Conservation (phyloP, 768 basidiomycete species). For the Strobilomyces echinocephalus region DNA sequence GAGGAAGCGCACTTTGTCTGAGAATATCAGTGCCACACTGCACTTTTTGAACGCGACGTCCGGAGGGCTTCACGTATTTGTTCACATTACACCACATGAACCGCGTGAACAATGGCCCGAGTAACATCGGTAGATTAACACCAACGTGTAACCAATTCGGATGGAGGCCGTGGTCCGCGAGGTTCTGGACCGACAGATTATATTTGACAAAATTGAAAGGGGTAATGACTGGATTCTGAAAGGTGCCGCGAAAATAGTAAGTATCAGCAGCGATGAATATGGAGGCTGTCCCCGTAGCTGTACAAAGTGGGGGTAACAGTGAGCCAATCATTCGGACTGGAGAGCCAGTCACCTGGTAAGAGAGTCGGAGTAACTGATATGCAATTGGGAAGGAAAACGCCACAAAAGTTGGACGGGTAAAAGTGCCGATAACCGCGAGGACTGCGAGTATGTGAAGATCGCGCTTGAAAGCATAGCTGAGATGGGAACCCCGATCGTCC, state of each 20-base stretch:
- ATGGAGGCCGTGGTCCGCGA: constrained; percentile 37
- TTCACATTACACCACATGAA: constrained; percentile 11
- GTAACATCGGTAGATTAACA: constrained; percentile 38
- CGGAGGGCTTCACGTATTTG: constrained; percentile 1
- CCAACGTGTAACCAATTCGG: constrained; percentile 37
- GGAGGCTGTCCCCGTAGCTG: constrained; percentile 12
- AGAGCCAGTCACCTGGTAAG: constrained; percentile 11
- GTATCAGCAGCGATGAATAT: constrained; percentile 29
- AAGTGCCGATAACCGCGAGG: constrained; percentile 27
- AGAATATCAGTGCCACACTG: constrained; percentile 13
- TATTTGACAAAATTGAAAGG: constrained; percentile 38
- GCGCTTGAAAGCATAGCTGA: constrained; percentile 1
- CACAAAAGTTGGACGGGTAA: constrained; percentile 35
- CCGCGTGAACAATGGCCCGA: constrained; percentile 33
- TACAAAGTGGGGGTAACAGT: constrained; percentile 20
- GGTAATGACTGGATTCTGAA: constrained; percentile 24
- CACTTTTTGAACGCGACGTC: constrained; percentile 1
- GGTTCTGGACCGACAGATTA: constrained; percentile 34
- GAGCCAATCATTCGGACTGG: neutral
- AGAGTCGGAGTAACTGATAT: constrained; percentile 21
- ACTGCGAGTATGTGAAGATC: constrained; percentile 25
- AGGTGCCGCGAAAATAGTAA: constrained; percentile 29
- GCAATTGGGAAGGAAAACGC: constrained; percentile 32
- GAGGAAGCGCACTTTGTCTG: constrained; percentile 13
- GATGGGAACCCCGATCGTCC: neutral